A percentile compares a stretch with the other conserved stretches of the same genome.
Evolutionary conservation across 208 protist genomes (phyloP).

Genomic region (Spongospora subterranea): DNA sequence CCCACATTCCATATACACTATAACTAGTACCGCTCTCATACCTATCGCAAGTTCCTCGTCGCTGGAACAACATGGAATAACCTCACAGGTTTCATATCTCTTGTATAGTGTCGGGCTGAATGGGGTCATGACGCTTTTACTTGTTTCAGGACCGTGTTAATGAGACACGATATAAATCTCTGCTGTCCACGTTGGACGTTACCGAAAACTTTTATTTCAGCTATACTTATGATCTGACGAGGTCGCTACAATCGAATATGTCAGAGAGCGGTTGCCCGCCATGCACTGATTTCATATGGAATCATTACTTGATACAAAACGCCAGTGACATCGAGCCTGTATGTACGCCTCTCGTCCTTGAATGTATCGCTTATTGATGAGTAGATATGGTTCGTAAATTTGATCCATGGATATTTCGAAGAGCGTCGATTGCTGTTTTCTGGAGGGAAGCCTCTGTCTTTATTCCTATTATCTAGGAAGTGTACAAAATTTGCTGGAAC

Average conservation of each 20-base stretch:
- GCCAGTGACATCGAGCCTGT: neutral
- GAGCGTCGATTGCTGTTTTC: constrained; percentile 10
- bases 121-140: no score
- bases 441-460: neutral
- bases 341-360: neutral
- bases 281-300: constrained; percentile 64
- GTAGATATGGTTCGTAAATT: constrained; percentile 47
- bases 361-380: neutral
- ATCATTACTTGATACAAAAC: constrained; percentile 61
- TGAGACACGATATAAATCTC: constrained; percentile 57
- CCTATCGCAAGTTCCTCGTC: neutral
- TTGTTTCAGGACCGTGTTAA: neutral
- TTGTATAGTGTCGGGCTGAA: no score
- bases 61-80: no score
- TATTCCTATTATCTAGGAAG: constrained; percentile 68
- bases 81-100: no score
- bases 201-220: constrained; percentile 69
- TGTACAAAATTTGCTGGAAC: constrained; percentile 70
- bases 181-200: constrained; percentile 62
- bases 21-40: constrained; percentile 57
- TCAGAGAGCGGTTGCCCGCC: neutral
- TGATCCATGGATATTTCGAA: constrained; percentile 70
- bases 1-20: constrained; percentile 65
- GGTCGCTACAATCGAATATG: constrained; percentile 68
- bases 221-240: constrained; percentile 69